Evolutionary conservation across 129 eudicot species (phyloP), one percentile per base, ranked within the genome.

Genomic region (Pseudognaphalium luteoalbum): DNA sequence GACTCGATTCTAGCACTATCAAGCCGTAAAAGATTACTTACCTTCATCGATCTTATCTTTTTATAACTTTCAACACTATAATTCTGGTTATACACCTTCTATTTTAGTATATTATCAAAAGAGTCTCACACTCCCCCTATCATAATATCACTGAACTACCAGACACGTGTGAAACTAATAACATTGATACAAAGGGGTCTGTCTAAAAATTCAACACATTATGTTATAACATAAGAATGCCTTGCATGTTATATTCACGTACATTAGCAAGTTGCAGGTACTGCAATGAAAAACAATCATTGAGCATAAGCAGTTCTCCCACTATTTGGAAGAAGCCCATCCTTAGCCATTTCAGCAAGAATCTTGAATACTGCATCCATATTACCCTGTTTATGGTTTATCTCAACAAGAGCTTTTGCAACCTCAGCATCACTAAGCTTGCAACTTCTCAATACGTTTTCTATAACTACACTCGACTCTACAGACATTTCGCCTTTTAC

Each of bases 241-340:
- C 41, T 41, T 68, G 28, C 70, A 77, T 25, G 75, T 77, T 39
- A 77, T 77, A 77, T 77, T 41, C 61, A 77, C 81, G 57, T 28
- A 77, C 69, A 54, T 35, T 11, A 41, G 50, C 42, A 39, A 77
- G 59, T 19, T 37, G 68, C 6, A 77, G 44, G 28, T 44, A 44
- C 59, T 54, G 39, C 15, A 67, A 22, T 34, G 8, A n/a, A 35
- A 54, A 65, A 30, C 56, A 37, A 79, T 79, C 66, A 79, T 71
- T 75, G 78, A 52, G 84, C 84, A 78, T 75, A 83, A 29, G 81
- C 83, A 76, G 85, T 87, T 82, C 56, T 84, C 37, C 92, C 92
- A 79, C 92, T 88, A 57, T 89, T 82, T 57, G 97, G 99, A 80
- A 91, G 97, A 76, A 95, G 87, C 50, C 99, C 97, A 80, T 95